Conservation (phyloP, 2,329 filamentous ascomycete genomes). For the Diaporthe citri region DNA sequence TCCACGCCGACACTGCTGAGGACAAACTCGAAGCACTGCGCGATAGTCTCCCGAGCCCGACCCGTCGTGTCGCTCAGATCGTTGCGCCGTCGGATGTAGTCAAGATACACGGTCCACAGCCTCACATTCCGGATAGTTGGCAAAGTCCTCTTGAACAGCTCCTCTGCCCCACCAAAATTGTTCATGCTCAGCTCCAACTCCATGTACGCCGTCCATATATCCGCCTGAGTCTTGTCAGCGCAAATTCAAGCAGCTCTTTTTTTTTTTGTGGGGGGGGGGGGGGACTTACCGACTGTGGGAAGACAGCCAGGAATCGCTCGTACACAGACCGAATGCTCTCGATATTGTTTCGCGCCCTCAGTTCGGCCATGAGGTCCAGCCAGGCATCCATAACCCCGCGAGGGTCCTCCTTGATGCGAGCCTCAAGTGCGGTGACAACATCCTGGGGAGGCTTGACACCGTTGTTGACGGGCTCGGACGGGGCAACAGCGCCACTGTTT, state of each 20-base stretch:
- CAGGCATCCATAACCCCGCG: slow-evolving; percentile 94
- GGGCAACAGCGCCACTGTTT: slow-evolving; percentile 54
- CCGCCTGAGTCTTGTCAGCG: slow-evolving; percentile 73
- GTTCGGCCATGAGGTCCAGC: slow-evolving; percentile 87
- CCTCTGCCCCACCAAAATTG: slow-evolving; percentile 83
- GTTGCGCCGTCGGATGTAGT: slow-evolving; percentile 93
- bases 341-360: slow-evolving; percentile 83
- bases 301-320: slow-evolving; percentile 87
- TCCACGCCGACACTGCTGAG: slow-evolving; percentile 87
- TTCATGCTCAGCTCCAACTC: slow-evolving; percentile 91
- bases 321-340: slow-evolving; percentile 86
- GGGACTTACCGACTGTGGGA: slow-evolving; percentile 87
- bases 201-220: slow-evolving; percentile 90
- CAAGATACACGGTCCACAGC: slow-evolving; percentile 93
- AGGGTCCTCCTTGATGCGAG: slow-evolving; percentile 91
- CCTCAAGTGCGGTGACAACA: slow-evolving; percentile 70
- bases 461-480: slow-evolving; percentile 72
- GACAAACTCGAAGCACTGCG: slow-evolving; percentile 91
- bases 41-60: slow-evolving; percentile 82
- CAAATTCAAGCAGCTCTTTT: slow-evolving; percentile 15
- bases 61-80: slow-evolving; percentile 87
- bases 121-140: slow-evolving; percentile 84
- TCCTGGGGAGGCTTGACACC: slow-evolving; percentile 60
- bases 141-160: slow-evolving; percentile 85
- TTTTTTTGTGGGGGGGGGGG: no score